phyloP scores from a whole-genome alignment of 805 yeast genomes.

The Metschnikowia lunata region DNA sequence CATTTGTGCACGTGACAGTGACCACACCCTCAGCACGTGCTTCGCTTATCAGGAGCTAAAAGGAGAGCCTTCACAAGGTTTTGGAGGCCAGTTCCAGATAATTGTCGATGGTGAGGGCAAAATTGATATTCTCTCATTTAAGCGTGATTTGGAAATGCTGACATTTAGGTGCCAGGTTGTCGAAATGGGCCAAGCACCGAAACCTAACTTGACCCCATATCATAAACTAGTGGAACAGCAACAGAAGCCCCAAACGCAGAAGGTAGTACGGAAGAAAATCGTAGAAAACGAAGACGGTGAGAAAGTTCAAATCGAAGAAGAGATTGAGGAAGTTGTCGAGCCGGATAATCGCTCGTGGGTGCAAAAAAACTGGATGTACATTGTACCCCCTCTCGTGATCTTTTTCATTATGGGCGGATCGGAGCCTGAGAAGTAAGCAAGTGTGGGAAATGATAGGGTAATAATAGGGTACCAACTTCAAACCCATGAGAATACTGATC shows the following conservation, averaged over 20 bases:
- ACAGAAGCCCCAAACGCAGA: conserved; percentile 10
- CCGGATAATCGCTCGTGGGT: conserved; percentile 43
- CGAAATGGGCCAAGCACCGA: conserved; percentile 16
- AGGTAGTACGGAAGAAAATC: conserved; percentile 15
- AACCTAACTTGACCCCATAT: conserved; percentile 29
- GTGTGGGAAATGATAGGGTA: too few relatives aligned
- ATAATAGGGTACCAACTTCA: too few relatives aligned
- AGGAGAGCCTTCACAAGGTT: neutral
- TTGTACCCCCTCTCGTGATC: conserved; percentile 44
- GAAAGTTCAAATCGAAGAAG: conserved; percentile 19
- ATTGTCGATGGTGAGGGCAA: conserved; percentile 4
- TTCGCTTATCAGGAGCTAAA: conserved; percentile 20
- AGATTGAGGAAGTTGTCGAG: conserved; percentile 20
- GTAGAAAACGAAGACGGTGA: conserved; percentile 24
- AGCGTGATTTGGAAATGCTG: neutral
- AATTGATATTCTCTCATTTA: conserved; percentile 5
- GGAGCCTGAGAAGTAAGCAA: neutral
- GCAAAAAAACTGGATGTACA: conserved; percentile 60
- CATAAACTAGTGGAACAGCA: conserved; percentile 12
- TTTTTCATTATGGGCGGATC: conserved; percentile 28
- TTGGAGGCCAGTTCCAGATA: conserved; percentile 12
- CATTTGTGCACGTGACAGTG: conserved; percentile 30
- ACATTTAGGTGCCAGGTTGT: conserved; percentile 1
- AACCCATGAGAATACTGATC: too few relatives aligned
- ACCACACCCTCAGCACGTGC: conserved; percentile 24